A percentile compares a stretch with the other conserved stretches of the same genome.
Evolutionary conservation across 1,284 basidiomycete genomes (phyloP).

Genomic region (Vanrija pseudolonga): DNA sequence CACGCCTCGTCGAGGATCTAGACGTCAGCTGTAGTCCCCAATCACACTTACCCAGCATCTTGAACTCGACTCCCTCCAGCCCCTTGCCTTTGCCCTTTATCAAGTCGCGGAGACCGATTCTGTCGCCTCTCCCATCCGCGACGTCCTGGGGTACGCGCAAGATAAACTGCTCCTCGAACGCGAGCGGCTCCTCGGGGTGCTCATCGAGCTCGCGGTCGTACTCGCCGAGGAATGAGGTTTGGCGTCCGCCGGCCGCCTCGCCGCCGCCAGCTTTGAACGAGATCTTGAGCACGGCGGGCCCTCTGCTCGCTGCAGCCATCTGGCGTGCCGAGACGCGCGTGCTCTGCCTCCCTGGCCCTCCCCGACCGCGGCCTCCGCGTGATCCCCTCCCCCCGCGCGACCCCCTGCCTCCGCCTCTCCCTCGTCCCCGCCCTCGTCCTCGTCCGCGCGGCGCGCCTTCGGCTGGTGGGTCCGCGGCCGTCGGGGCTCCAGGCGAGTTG

Average conservation of each 20-base stretch:
- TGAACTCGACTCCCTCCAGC: conserved; percentile 87
- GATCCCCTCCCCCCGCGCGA: conserved; percentile 9
- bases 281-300: conserved; percentile 32
- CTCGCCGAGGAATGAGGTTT: conserved; percentile 73
- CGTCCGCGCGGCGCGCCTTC: conserved; percentile 5
- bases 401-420: conserved; percentile 13
- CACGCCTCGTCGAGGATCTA: conserved; percentile 85
- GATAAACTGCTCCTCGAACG: conserved; percentile 97
- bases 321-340: conserved; percentile 16
- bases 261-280: conserved; percentile 30
- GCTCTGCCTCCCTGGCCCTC: conserved; percentile 3
- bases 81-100: conserved; percentile 71
- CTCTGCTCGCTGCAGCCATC: conserved; percentile 2
- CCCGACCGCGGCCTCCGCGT: conserved; percentile 6
- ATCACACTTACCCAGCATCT: conserved; percentile 76
- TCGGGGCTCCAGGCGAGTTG: too few relatives aligned
- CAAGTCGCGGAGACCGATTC: conserved; percentile 70
- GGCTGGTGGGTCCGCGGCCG: background rate
- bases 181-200: conserved; percentile 78
- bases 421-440: conserved; percentile 18
- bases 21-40: background rate
- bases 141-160: conserved; percentile 75
- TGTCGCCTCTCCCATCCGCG: conserved; percentile 38
- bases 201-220: conserved; percentile 95
- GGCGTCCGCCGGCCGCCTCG: conserved; percentile 21